Conservation (phyloP, 1,139 yeast genomes). For the Pichia sp. region DNA sequence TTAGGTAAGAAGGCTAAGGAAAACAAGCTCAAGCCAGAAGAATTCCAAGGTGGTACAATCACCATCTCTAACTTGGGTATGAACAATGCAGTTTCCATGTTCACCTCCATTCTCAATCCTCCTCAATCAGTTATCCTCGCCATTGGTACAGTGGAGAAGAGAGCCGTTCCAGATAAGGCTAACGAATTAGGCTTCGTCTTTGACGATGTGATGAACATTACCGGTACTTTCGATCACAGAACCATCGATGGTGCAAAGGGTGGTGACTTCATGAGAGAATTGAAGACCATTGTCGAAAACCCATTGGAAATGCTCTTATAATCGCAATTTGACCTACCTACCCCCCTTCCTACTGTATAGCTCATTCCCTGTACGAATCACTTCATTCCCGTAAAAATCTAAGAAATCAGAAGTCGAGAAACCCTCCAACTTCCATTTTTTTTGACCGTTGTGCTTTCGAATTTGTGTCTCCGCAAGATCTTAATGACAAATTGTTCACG, state of each 20-base stretch:
- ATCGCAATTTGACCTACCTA: slow-evolving; percentile 1
- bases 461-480: no score
- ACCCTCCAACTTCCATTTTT: no score
- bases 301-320: slow-evolving; percentile 90
- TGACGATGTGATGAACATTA: slow-evolving; percentile 83
- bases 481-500: no score
- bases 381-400: no score
- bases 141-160: slow-evolving; percentile 86
- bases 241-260: slow-evolving; percentile 97
- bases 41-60: slow-evolving; percentile 98
- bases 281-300: slow-evolving; percentile 88
- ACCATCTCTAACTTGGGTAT: slow-evolving; percentile 98
- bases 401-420: no score
- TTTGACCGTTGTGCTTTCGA: no score
- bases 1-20: slow-evolving; percentile 95
- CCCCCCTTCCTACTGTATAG: not conserved
- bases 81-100: slow-evolving; percentile 88
- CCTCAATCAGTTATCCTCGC: slow-evolving; percentile 96
- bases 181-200: slow-evolving; percentile 89
- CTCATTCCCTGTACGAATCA: not conserved
- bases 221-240: slow-evolving; percentile 98
- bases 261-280: slow-evolving; percentile 92
- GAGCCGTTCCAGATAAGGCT: slow-evolving; percentile 87
- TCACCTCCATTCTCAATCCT: slow-evolving; percentile 96
- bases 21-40: slow-evolving; percentile 89